Evolutionary conservation across 192 early-diverging fungal species (phyloP).

Genomic region (Globomyces pollinis-pini): DNA sequence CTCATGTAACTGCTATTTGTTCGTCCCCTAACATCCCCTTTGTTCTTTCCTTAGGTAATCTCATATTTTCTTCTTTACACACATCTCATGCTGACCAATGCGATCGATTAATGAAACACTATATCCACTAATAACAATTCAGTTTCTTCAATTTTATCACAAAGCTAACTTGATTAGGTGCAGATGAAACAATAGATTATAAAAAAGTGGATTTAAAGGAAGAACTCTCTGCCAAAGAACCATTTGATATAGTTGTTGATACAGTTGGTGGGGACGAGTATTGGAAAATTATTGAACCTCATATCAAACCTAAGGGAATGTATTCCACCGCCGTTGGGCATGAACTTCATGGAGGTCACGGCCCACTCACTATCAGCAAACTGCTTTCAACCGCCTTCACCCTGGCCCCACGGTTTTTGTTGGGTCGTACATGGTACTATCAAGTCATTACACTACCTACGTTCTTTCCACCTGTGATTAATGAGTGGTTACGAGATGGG

Average conservation of each 20-base stretch:
- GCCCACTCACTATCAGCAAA: neutral
- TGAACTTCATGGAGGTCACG: neutral
- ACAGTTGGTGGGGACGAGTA: constrained; percentile 19
- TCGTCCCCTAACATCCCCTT: constrained; percentile 38
- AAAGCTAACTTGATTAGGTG: constrained; percentile 40
- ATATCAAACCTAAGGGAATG: constrained; percentile 11
- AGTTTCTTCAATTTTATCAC: too few relatives aligned
- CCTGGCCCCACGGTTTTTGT: neutral
- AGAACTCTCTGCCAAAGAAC: neutral
- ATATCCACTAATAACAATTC: too few relatives aligned
- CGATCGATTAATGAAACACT: too few relatives aligned
- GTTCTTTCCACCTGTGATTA: neutral
- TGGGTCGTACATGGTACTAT: neutral
- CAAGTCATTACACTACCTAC: constrained; percentile 8
- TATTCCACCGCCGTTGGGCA: constrained; percentile 15
- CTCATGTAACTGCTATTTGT: constrained; percentile 49
- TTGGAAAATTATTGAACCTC: constrained; percentile 8
- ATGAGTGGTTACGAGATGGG: constrained; percentile 14
- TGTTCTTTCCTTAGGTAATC: too few relatives aligned
- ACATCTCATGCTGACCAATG: too few relatives aligned
- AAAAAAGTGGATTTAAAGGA: constrained; percentile 25
- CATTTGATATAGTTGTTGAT: constrained; percentile 20
- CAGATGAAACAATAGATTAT: constrained; percentile 53
- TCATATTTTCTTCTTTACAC: too few relatives aligned
- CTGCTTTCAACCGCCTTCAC: constrained; percentile 1